Percentiles rank a stretch among this genome's conserved stretches.
Conservation (phyloP, 352 stramenopile species). For the Aphanomyces astaci region DNA sequence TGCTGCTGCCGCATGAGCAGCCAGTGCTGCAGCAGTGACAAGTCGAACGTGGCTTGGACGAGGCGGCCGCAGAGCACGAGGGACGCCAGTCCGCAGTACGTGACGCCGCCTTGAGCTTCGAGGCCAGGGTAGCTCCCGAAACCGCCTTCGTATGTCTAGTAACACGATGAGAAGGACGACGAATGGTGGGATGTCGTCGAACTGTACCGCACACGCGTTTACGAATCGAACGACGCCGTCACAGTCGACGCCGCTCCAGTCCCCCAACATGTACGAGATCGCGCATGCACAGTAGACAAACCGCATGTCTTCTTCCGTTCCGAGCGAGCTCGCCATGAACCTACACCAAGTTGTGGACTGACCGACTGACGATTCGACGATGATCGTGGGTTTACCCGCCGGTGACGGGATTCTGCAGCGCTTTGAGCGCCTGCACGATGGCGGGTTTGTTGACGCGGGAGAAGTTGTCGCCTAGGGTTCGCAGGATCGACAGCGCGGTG, state of each 20-base stretch:
- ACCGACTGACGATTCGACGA: conserved; percentile 4
- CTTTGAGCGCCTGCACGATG: conserved; percentile 49
- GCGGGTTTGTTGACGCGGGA: conserved; percentile 60
- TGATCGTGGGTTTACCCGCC: conserved; percentile 35
- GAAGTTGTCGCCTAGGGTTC: conserved; percentile 79
- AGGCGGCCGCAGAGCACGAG: conserved; percentile 58
- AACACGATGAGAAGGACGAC: conserved; percentile 17
- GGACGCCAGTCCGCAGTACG: conserved; percentile 65
- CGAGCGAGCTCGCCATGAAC: conserved; percentile 58
- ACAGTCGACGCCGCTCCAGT: conserved; percentile 72
- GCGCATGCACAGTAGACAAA: conserved; percentile 85
- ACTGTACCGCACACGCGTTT: conserved; percentile 64
- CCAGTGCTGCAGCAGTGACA: conserved; percentile 66
- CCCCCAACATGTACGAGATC: conserved; percentile 79
- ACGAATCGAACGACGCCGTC: conserved; percentile 63
- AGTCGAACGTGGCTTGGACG: conserved; percentile 58
- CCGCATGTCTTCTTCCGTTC: conserved; percentile 82
- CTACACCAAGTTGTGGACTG: too few species aligned
- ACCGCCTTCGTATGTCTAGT: conserved; percentile 71
- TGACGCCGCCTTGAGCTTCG: conserved; percentile 67
- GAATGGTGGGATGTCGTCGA: conserved; percentile 2
- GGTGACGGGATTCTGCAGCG: conserved; percentile 65
- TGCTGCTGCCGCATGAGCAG: conserved; percentile 73
- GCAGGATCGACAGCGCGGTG: conserved; percentile 70
- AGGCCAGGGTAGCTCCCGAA: conserved; percentile 57